phyloP scores from a whole-genome alignment of 495 filamentous ascomycete genomes.

The Cercophora newfieldiana region DNA sequence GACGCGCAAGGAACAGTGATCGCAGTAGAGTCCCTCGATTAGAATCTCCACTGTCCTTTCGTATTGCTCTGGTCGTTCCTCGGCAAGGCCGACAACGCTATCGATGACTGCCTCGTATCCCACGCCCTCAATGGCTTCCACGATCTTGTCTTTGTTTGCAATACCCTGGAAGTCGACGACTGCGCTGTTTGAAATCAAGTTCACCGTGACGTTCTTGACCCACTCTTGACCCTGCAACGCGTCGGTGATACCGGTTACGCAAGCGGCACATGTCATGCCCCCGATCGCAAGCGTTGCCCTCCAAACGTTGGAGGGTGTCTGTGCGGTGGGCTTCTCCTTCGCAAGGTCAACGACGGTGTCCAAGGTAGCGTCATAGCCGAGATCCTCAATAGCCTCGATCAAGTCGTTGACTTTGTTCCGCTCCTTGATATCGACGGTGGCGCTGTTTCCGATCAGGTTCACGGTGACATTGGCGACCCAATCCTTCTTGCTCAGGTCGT shows the following conservation, averaged over 20 bases:
- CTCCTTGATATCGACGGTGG: slow-evolving; percentile 62
- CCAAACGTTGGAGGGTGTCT: slow-evolving; percentile 41
- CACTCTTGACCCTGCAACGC: slow-evolving; percentile 63
- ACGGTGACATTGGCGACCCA: slow-evolving; percentile 66
- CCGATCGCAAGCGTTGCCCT: slow-evolving; percentile 67
- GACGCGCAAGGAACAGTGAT: slow-evolving; percentile 72
- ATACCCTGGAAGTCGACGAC: slow-evolving; percentile 61
- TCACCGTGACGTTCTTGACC: slow-evolving; percentile 64
- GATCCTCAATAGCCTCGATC: slow-evolving; percentile 71
- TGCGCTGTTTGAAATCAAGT: slow-evolving; percentile 72
- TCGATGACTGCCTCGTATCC: slow-evolving; percentile 74
- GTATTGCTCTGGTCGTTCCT: slow-evolving; percentile 25
- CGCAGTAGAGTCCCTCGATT: slow-evolving; percentile 86
- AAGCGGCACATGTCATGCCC: slow-evolving; percentile 85
- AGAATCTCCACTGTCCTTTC: slow-evolving; percentile 63
- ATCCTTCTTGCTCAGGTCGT: slow-evolving; percentile 60
- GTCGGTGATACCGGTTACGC: slow-evolving; percentile 63
- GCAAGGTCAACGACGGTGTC: slow-evolving; percentile 46
- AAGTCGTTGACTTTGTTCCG: slow-evolving; percentile 53
- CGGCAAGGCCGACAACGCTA: slow-evolving; percentile 36
- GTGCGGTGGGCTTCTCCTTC: slow-evolving; percentile 23
- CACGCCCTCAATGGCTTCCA: slow-evolving; percentile 72
- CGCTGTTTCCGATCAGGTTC: slow-evolving; percentile 72
- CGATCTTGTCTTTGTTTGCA: slow-evolving; percentile 54
- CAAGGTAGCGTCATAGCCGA: slow-evolving; percentile 74